Evolutionary conservation across 225 moss, liverwort and hornwort genomes (phyloP), one percentile per base, ranked within the genome.

Genomic region (Straminergon stramineum): DNA sequence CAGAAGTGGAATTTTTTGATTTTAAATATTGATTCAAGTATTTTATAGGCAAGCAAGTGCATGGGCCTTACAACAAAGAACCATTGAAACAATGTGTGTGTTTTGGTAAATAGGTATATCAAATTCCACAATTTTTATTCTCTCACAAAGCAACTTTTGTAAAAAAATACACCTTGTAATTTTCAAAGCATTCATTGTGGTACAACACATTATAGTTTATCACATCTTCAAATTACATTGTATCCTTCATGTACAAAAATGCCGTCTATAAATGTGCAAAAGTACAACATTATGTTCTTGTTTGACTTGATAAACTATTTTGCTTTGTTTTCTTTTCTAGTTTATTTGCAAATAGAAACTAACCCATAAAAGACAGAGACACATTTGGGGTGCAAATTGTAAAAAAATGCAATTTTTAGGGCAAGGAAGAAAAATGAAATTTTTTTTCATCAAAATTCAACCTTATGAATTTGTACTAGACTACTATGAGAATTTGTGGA

Each of bases 141-240:
- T 52, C 20, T 51, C 1, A 13, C 52, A 7, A 32, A 6, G 13
- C 32, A 75, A 52, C 16, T 0, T 75, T 12, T 75, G 1, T 13
- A 75, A 0, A 0, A 75, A 20, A 52, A 20, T 51, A 32, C 13
- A 31, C 0, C 1, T 0, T 20, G 2, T 12, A 32, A 32, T 20
- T 32, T 75, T 52, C 8, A 52, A 51, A 75, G 8, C 51, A 75
- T 31, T 32, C 7, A 28, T 19, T 48, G 2, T 2, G 4, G 30
- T 51, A 51, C 19, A 75, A 19, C 3, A 45, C 16, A 45, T 28
- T 45, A 28, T 43, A 43, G 2, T 28, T 48, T 3, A 11, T 30
- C 14, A 23, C 4, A 14, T 39, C 24, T 70, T 71, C 26, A 41
- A 8, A 41, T 24, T 39, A 43, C 5, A 7, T 71, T 26, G 4